Base-by-base conservation (phyloP, 352 stramenopile genomes). In the Phytopythium vexans region DNA sequence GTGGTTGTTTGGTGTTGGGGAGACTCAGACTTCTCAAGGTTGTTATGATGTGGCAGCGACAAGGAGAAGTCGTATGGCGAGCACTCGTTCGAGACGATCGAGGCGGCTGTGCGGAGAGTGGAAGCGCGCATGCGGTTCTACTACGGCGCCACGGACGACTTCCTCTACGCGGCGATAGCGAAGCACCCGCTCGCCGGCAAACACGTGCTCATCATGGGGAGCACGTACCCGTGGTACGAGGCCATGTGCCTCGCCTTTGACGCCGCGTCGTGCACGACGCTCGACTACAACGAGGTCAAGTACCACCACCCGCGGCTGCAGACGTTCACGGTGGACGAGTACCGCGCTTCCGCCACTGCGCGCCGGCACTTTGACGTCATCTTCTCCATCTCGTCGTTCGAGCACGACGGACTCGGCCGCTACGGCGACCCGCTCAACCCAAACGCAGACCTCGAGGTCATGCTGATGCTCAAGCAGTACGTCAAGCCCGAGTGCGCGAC, bases 321-420 rank as follows among this genome's bases (percentile, higher is more conserved):
- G 35, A 77, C 64, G 41, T 68, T 65, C 58, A 77, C 67, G 33
- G 58, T 63, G 10, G 56, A 55, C 14, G 64, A 80, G 55, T 73
- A 74, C 37, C 45, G 61, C 8, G 49, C 47, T 1, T 39, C 15
- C 8, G 51, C 56, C n/a, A 10, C 32, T 36, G 36, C 33, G n/a
- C 41, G 36, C n/a, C 60, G 60, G 41, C 57, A 59, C 14, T 77
- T 68, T 40, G 61, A 77, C 27, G 55, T 56, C 37, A 68, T 76
- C 16, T 48, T 77, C 27, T 63, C 62, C 34, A 71, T 73, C 36
- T 67, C 68, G 8, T 64, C 64, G 1, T 69, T 93, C 16, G 77
- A 92, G 56, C 84, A 91, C 58, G 72, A 88, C 58, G 82, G 82
- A 8, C 60, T 94, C 3, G 82, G 82, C 3, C 61, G 84, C 8